These are phyloP conservation scores for Neophaeococcomyces aloes DNA, from an alignment of 2,329 filamentous ascomycete species.

Conservation along the genomic window DNA sequence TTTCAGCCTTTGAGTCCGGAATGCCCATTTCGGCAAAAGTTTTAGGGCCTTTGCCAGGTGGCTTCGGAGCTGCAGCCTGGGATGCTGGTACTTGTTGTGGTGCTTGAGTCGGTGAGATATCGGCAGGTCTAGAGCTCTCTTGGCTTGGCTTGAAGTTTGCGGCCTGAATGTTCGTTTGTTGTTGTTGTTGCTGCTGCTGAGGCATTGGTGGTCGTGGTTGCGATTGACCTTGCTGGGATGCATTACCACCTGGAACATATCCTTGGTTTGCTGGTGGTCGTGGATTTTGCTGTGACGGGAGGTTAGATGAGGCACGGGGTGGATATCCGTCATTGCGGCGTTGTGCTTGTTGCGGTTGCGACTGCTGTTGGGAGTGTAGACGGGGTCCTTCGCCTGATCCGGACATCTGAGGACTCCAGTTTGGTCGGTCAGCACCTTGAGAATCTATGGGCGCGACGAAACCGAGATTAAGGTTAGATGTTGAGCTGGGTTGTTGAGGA, in stretches of 20 bases:
- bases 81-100: constrained; percentile 30
- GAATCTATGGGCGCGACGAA: constrained; percentile 37
- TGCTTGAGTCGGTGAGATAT: constrained; percentile 25
- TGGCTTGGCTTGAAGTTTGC: constrained; percentile 17
- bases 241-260: constrained; percentile 22
- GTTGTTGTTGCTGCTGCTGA: constrained; percentile 10
- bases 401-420: constrained; percentile 32
- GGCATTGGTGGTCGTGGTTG: constrained; percentile 8
- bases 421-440: constrained; percentile 28
- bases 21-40: constrained; percentile 99
- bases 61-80: constrained; percentile 12
- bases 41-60: constrained; percentile 63
- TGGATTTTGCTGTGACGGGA: constrained; percentile 10
- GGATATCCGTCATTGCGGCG: background rate
- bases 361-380: constrained; percentile 1
- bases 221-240: constrained; percentile 5
- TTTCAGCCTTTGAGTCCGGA: constrained; percentile 68
- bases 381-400: constrained; percentile 15
- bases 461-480: constrained; percentile 35
- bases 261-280: constrained; percentile 9
- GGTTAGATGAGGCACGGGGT: background rate
- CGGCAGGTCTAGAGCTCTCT: constrained; percentile 10
- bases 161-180: constrained; percentile 9
- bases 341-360: constrained; percentile 3
- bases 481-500: constrained; percentile 10